Base-by-base conservation (phyloP, 371 early-diverging fungal species). In the Rhizopus arrhizus region DNA sequence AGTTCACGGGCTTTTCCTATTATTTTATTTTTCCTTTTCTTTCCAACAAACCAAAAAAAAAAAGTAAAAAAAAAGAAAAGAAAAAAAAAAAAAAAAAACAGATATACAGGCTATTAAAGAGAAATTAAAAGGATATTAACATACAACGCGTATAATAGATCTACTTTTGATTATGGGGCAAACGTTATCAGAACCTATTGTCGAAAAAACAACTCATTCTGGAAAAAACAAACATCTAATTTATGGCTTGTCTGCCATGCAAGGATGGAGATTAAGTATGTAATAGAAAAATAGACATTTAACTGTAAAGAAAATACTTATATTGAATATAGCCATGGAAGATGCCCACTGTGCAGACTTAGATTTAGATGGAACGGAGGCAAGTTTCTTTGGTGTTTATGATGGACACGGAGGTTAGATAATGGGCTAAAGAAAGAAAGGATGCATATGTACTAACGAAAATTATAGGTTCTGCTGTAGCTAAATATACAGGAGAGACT, bases 261-360 rank as follows among this genome's bases (percentile, higher is more conserved):
- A 97, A 78, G 97, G 97, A 61, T 97, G 97, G 97, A 85, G 97
- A 72, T 84, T 95, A 63, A 91, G 95, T 95, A 22, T 22, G 22
- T 22, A 22, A 22, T 22, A 89, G 41, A 48, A 29, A 13, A 32
- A 4, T 29, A 32, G 32, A 33, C 50, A 50, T 13, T 11, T 13
- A 22, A 22, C 22, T 2, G 22, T 22, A 22, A 22, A 22, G 22
- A 1, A 22, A 22, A 22, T 22, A 22, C 22, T 22, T 22, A 22
- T 2, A 22, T 22, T 22, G 22, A 22, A 22, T 64, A 62, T 80
- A 95, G 94, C 89, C 56, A 97, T 97, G 98, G 98, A 97, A 77
- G 98, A 98, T 77, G 96, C 96, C 10, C 98, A 98, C 77, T 90
- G 95, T 10, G 92, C 95, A 35, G 56, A 93, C 55, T 80, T 95